Evolutionary conservation across 257 asterid species (phyloP).

Genomic region (Ilex asprella): DNA sequence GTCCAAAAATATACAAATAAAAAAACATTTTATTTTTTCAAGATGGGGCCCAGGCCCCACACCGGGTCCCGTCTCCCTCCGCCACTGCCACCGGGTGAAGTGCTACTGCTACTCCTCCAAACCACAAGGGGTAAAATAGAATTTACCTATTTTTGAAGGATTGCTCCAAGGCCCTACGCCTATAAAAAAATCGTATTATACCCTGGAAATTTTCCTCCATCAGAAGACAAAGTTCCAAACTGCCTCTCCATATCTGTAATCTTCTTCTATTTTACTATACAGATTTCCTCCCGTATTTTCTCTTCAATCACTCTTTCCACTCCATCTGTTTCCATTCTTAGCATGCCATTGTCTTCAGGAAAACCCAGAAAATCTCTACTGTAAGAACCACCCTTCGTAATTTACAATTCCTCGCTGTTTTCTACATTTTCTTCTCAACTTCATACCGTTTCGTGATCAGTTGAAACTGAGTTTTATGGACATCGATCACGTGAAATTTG

Average conservation of each 20-base stretch:
- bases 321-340: slow-evolving; percentile 10
- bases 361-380: slow-evolving; percentile 2
- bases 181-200: too few relatives aligned
- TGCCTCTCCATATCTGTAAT: not conserved
- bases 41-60: too few relatives aligned
- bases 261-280: slow-evolving; percentile 14
- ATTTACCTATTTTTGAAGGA: too few relatives aligned
- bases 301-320: slow-evolving; percentile 9
- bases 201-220: too few relatives aligned
- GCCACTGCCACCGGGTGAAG: too few relatives aligned
- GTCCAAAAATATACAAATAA: too few relatives aligned
- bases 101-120: too few relatives aligned
- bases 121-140: too few relatives aligned
- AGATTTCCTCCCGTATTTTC: slow-evolving; percentile 16
- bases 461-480: slow-evolving; percentile 17
- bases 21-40: too few relatives aligned
- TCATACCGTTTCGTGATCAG: not conserved
- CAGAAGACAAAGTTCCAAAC: not conserved
- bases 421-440: slow-evolving; percentile 4
- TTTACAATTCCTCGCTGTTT: not conserved
- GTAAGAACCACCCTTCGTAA: slow-evolving; percentile 23
- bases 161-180: too few relatives aligned
- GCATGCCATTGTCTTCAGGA: slow-evolving; percentile 1
- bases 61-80: too few relatives aligned
- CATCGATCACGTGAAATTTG: slow-evolving; percentile 21